A percentile compares a stretch with the other conserved stretches of the same genome.
Conservation (phyloP, 495 filamentous ascomycete species). For the Evansstolkia leycettana region DNA sequence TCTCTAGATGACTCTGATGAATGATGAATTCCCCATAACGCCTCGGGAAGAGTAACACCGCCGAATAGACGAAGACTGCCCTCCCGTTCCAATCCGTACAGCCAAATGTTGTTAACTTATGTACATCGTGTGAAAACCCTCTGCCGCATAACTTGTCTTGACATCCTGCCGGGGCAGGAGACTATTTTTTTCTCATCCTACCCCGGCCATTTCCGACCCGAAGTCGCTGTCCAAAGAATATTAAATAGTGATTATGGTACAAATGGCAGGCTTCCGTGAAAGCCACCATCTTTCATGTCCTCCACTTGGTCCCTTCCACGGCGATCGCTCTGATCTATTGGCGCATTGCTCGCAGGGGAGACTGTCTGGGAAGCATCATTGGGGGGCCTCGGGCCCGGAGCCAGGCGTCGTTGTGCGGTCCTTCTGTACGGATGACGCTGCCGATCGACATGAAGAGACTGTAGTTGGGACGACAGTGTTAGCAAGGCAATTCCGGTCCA, state of each 20-base stretch:
- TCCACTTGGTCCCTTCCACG: background rate
- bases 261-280: background rate
- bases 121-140: too few species aligned
- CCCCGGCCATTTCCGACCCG: too few species aligned
- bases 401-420: constrained; percentile 37
- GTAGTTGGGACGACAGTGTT: constrained; percentile 4
- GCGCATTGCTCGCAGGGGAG: constrained; percentile 21
- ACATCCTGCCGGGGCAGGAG: too few species aligned
- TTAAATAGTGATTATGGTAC: background rate
- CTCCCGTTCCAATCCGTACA: too few species aligned
- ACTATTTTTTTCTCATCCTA: too few species aligned
- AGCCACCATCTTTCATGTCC: background rate
- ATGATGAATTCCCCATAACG: too few species aligned
- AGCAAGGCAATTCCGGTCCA: constrained; percentile 1
- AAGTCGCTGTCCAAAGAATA: background rate
- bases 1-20: too few species aligned
- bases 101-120: too few species aligned
- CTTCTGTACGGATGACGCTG: constrained; percentile 84
- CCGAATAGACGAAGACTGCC: too few species aligned
- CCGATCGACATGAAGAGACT: constrained; percentile 99
- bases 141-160: too few species aligned
- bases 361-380: constrained; percentile 36
- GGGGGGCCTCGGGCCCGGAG: constrained; percentile 33
- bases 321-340: constrained; percentile 10
- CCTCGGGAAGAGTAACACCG: too few species aligned